phyloP scores from a whole-genome alignment of 1,284 basidiomycete species.

The Amylostereum areolatum region DNA sequence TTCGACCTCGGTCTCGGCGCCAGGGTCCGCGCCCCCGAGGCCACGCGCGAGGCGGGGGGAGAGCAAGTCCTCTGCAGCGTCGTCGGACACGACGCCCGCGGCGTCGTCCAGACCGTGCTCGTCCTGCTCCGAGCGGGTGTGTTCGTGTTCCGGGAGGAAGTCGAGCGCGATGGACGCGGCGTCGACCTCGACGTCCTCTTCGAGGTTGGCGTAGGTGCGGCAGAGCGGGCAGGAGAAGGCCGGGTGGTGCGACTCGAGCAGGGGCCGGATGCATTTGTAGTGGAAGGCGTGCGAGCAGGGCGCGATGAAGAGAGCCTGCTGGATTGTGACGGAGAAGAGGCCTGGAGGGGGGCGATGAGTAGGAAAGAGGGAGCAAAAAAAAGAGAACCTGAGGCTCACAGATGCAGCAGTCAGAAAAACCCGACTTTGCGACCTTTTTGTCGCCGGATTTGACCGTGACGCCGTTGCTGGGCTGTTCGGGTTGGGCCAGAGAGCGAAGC shows the following conservation, averaged over 20 bases:
- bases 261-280: conserved; percentile 95
- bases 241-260: conserved; percentile 84
- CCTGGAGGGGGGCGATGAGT: conserved; percentile 34
- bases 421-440: conserved; percentile 39
- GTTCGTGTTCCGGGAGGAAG: too few relatives aligned
- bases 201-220: conserved; percentile 88
- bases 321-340: conserved; percentile 90
- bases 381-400: conserved; percentile 44
- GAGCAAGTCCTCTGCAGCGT: conserved; percentile 23
- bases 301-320: conserved; percentile 95
- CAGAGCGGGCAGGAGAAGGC: conserved; percentile 96
- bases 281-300: conserved; percentile 97
- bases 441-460: conserved; percentile 22
- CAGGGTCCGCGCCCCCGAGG: conserved; percentile 23
- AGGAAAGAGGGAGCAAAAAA: background rate
- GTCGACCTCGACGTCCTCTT: conserved; percentile 90
- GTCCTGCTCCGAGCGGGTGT: too few relatives aligned
- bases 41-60: conserved; percentile 6
- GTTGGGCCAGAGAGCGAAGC: conserved; percentile 64
- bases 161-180: conserved; percentile 31
- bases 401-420: conserved; percentile 90
- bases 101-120: conserved; percentile 16
- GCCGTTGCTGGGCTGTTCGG: conserved; percentile 18
- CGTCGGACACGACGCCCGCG: conserved; percentile 18
- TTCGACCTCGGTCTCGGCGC: conserved; percentile 56